phyloP scores from a whole-genome alignment of 2,329 filamentous ascomycete species.

The Monilinia aucupariae region DNA sequence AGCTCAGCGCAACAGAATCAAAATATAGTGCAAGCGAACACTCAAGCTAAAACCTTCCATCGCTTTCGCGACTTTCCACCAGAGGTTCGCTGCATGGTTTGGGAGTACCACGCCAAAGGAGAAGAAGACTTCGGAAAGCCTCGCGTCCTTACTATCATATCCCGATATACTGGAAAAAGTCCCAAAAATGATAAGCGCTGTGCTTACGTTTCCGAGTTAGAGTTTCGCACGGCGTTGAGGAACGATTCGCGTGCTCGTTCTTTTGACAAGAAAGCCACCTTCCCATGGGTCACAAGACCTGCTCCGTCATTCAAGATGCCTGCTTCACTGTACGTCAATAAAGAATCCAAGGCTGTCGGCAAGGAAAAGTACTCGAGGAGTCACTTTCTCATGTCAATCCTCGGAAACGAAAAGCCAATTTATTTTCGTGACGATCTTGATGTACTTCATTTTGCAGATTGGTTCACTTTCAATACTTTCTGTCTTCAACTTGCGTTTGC shows the following conservation, averaged over 20 bases:
- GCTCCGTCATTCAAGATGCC: not conserved
- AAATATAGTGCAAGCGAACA: too few species aligned
- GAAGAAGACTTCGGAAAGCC: not conserved
- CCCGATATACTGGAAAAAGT: not conserved
- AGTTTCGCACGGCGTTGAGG: not conserved
- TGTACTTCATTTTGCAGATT: conserved; percentile 1
- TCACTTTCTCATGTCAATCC: not conserved
- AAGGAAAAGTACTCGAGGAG: not conserved
- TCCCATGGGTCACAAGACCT: not conserved
- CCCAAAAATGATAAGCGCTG: not conserved
- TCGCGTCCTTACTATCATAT: not conserved
- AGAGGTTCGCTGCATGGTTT: not conserved
- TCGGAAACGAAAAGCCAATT: not conserved
- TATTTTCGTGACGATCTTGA: not conserved
- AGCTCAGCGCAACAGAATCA: not conserved
- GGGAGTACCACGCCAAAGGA: not conserved
- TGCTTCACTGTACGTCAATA: not conserved
- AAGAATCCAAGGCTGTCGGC: not conserved
- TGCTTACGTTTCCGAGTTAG: not conserved
- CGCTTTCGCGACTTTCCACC: not conserved
- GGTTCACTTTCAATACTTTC: conserved; percentile 3
- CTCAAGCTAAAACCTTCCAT: not conserved
- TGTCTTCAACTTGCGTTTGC: not conserved
- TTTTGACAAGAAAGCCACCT: not conserved
- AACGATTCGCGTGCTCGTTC: not conserved